Evolutionary conservation across 2,329 filamentous ascomycete genomes (phyloP), one percentile per base, ranked within the genome.

Genomic region (Colletotrichum lindemuthianum): DNA sequence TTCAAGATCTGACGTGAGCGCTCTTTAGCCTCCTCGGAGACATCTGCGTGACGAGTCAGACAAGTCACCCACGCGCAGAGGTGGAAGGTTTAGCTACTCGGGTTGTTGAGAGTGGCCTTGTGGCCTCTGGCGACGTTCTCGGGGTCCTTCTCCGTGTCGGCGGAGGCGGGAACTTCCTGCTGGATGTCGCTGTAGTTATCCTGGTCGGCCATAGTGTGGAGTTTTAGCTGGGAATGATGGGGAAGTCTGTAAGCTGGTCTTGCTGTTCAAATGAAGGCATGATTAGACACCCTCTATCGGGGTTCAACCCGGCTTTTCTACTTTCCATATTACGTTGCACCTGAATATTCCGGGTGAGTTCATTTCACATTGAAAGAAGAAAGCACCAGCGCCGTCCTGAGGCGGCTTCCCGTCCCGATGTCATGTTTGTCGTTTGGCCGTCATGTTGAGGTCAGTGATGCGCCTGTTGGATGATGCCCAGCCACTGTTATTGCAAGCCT

Each of bases 391-490:
- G 13, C 37, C 12, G 11, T 9, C 5, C 4, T 5, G 24, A 24
- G 24, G 24, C 24, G 24, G 24, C 24, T 5, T 24, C 24, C 24
- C 24, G 24, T 24, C 24, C 24, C 24, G 24, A 24, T 24, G 5
- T 24, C 24, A 24, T 24, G 13, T 39, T 51, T 36, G 39, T 41
- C 10, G 43, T 45, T 16, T 16, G 43, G 43, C 12, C 43, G 43
- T 45, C 43, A 45, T 45, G 12, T 45, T 45, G 43, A 45, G 43
- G 43, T 45, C 43, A 45, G 43, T 45, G 43, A 16, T 45, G 43
- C 15, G 15, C 11, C 11, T 15, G 12, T 45, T 45, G 13, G 10
- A 10, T 41, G 13, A 41, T 13, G 10, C 41, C 45, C 8, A 13
- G 24, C 24, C 24, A 24, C 24, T 4, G 24, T 24, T 4, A 24